phyloP scores from a whole-genome alignment of 2,329 filamentous ascomycete species.

The Penicillium sp. region DNA sequence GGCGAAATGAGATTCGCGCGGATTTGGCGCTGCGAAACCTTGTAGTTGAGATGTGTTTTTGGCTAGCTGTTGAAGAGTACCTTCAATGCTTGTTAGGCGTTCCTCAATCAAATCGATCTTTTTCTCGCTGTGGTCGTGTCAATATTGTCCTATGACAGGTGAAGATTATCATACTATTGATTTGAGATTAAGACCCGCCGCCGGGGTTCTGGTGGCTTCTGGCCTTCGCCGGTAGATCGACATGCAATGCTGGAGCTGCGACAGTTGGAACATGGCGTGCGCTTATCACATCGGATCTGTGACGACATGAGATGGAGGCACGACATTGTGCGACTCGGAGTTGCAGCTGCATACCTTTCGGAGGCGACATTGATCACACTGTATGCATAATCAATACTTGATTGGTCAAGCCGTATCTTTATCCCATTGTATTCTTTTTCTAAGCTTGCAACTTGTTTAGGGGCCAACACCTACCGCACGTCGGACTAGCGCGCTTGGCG shows the following conservation, averaged over 20 bases:
- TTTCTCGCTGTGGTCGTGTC: constrained; percentile 41
- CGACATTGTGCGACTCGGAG: background rate
- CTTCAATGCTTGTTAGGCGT: constrained; percentile 49
- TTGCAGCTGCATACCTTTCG: constrained; percentile 26
- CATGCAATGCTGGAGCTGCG: constrained; percentile 36
- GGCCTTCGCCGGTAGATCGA: constrained; percentile 36
- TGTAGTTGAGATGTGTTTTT: constrained; percentile 7
- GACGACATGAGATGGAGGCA: background rate
- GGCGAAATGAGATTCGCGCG: constrained; percentile 4
- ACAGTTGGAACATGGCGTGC: constrained; percentile 42
- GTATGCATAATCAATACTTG: background rate
- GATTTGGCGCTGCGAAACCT: background rate
- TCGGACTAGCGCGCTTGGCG: constrained; percentile 15
- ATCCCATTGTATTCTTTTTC: background rate
- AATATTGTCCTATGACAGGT: background rate
- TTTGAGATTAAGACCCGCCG: constrained; percentile 41
- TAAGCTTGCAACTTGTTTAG: background rate
- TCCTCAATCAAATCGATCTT: constrained; percentile 54
- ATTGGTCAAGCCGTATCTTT: background rate
- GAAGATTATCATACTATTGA: constrained; percentile 35
- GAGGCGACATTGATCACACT: constrained; percentile 36
- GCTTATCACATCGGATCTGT: constrained; percentile 43
- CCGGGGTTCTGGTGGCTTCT: constrained; percentile 34
- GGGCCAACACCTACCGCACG: constrained; percentile 30
- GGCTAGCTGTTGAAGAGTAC: constrained; percentile 26